Evolutionary conservation across 148 eudicot genomes (phyloP), one percentile per base, ranked within the genome.

Genomic region (Fallopia convolvulus): DNA sequence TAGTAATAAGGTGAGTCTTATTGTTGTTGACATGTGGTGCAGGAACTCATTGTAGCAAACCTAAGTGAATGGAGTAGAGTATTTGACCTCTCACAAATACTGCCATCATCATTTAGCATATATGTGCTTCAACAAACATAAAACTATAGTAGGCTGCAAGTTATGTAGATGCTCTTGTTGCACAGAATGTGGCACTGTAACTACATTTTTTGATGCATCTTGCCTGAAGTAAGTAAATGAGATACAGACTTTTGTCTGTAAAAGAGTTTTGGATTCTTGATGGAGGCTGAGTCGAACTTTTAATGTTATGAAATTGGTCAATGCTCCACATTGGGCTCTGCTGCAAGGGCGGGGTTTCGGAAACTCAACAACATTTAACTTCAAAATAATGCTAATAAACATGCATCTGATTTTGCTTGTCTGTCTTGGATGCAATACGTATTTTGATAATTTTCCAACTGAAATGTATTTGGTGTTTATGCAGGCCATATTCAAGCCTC

Each of bases 401-500:
- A 30, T 23, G 15, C 26, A 23, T 61, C 33, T 23, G 36, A 30
- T 12, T 23, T 61, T 61, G 14, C 36, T 61, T 32, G 11, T 65
- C 41, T 30, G 13, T 68, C 44, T 36, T 33, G 20, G 65, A 75
- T 75, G 40, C 49, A 17, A 10, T 52, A 23, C 36, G 1, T 14
- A 21, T 50, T 75, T 52, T 49, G 21, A 75, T 2, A 49, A 10
- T 52, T 75, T 52, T 23, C 55, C 49, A 46, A 13, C 77, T 50
- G 77, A 46, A 77, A 40, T 23, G 3, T 42, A 20, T 78, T 53
- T 49, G 49, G 48, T 58, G 79, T 70, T 77, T n/a, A 20, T 84
- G 80, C 89, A 95, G 99, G 94, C 97, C 72, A 88, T 84, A 71
- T 95, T 88, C 83, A 90, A 88, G 83, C 94, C 97, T 81, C 94